Evolutionary conservation across 169 alveolate species (phyloP).

Genomic region (Plasmodium chabaudi): DNA sequence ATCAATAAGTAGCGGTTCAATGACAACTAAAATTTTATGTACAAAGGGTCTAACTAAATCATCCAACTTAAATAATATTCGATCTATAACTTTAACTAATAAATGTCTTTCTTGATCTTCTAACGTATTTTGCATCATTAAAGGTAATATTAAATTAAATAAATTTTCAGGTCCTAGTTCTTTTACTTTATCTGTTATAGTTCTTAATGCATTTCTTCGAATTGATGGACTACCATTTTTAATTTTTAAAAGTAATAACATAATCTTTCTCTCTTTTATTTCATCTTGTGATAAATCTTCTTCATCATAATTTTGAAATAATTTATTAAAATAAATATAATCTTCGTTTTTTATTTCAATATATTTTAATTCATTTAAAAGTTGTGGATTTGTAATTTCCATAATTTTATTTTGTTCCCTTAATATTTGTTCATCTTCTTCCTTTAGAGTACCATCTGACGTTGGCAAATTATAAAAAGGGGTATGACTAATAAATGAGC

Average conservation of each 20-base stretch:
- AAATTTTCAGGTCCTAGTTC: constrained; percentile 98
- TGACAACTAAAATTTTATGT: constrained; percentile 98
- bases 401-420: constrained; percentile 65
- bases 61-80: constrained; percentile 96
- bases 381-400: constrained; percentile 68
- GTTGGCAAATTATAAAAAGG: constrained; percentile 46
- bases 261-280: constrained; percentile 95
- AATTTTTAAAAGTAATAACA: constrained; percentile 95
- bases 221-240: constrained; percentile 99
- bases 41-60: constrained; percentile 98
- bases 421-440: constrained; percentile 31
- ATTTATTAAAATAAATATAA: constrained; percentile 90
- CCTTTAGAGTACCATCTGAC: constrained; percentile 7
- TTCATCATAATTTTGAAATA: constrained; percentile 93
- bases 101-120: constrained; percentile 99
- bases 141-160: constrained; percentile 97
- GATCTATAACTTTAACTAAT: constrained; percentile 98
- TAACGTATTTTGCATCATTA: constrained; percentile 97
- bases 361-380: constrained; percentile 79
- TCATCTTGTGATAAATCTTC: constrained; percentile 95
- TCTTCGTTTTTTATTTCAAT: constrained; percentile 94
- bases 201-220: constrained; percentile 96
- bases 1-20: constrained; percentile 99
- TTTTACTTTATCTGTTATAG: constrained; percentile 96
- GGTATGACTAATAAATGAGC: constrained; percentile 40